phyloP scores from a whole-genome alignment of 2,329 filamentous ascomycete genomes.

The Rhexocercosporidium sp. region DNA sequence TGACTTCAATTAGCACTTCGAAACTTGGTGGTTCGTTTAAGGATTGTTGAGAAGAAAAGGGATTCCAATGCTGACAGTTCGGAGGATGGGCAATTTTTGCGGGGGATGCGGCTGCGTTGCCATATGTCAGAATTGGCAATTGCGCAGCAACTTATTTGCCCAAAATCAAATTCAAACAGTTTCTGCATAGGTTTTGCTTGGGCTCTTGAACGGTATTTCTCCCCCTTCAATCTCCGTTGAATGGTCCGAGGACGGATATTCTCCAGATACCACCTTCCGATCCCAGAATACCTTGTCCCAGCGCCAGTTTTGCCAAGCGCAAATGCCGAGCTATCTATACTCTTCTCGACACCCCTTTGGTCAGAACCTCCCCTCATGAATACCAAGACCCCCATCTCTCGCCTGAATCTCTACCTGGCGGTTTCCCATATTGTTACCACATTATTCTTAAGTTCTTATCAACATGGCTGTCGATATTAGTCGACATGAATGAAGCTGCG shows the following conservation, averaged over 20 bases:
- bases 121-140: too few species aligned
- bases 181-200: too few species aligned
- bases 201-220: too few species aligned
- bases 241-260: background rate
- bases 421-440: background rate
- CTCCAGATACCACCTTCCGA: conserved; percentile 4
- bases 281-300: background rate
- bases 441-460: background rate
- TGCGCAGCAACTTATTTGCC: too few species aligned
- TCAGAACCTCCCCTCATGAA: background rate
- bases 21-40: too few species aligned
- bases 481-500: conserved; percentile 7
- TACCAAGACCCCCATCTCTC: background rate
- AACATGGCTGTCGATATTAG: background rate
- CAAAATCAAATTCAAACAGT: too few species aligned
- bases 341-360: background rate
- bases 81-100: too few species aligned
- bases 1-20: too few species aligned
- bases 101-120: too few species aligned
- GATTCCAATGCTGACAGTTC: too few species aligned
- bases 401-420: conserved; percentile 9
- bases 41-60: too few species aligned
- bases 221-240: too few species aligned
- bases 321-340: background rate
- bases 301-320: background rate